phyloP scores from a whole-genome alignment of 177 flowering plant genomes.

The Vitis hybrid region DNA sequence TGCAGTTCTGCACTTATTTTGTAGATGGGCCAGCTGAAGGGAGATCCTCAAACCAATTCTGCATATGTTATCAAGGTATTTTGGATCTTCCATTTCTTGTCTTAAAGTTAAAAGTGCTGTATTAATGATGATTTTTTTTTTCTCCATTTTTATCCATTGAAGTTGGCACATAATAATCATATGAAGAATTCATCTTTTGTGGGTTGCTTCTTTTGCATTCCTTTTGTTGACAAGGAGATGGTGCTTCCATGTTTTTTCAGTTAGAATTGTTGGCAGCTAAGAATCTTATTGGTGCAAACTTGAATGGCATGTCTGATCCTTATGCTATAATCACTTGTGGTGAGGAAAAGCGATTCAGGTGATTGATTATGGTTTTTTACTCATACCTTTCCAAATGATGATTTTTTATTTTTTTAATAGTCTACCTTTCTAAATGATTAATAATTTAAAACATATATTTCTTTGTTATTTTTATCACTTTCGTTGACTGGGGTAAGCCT shows the following conservation, averaged over 20 bases:
- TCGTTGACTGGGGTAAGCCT: no score
- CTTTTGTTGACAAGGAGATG: neutral
- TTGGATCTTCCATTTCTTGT: neutral
- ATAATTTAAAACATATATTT: no score
- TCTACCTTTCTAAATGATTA: no score
- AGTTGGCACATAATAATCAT: neutral
- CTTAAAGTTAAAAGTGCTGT: neutral
- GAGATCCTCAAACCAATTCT: constrained; percentile 54
- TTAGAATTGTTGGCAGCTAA: constrained; percentile 93
- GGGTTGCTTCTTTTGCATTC: neutral
- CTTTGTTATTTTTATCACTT: no score
- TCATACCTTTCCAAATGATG: no score
- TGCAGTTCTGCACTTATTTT: constrained; percentile 96
- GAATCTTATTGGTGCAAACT: constrained; percentile 91
- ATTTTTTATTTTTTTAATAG: no score
- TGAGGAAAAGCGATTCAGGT: constrained; percentile 89
- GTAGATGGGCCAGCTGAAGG: constrained; percentile 81
- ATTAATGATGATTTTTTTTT: neutral
- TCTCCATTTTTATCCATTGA: neutral
- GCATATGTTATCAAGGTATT: constrained; percentile 74
- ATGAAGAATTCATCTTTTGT: neutral
- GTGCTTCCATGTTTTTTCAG: constrained; percentile 40
- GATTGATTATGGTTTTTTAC: constrained; percentile 13
- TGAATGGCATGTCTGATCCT: constrained; percentile 99
- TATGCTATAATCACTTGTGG: constrained; percentile 98